A percentile compares a stretch with the other conserved stretches of the same genome.
These are phyloP conservation scores for Nitzschia putrida DNA, from an alignment of 108 stramenopile genomes.

Conservation along the genomic window DNA sequence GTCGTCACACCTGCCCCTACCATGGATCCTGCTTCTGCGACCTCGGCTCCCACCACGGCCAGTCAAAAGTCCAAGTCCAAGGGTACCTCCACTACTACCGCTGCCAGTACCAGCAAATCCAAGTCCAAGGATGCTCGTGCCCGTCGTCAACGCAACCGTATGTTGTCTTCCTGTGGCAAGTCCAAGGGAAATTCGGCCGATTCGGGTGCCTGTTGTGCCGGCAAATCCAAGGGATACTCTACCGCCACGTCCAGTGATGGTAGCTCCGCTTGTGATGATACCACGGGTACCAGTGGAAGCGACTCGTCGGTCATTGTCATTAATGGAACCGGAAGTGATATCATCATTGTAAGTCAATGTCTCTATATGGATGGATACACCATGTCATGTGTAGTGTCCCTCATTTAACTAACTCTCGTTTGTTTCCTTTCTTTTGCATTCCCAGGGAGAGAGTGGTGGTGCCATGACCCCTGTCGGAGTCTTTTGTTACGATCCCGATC, in stretches of 20 bases:
- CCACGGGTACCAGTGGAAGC: background rate
- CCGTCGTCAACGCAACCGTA: background rate
- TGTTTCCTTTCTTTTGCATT: too few relatives aligned
- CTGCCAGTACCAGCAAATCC: background rate
- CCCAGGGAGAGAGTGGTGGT: background rate
- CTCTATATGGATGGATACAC: too few relatives aligned
- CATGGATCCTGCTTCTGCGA: background rate
- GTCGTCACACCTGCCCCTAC: background rate
- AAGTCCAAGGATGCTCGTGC: background rate
- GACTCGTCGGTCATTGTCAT: background rate
- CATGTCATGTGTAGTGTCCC: too few relatives aligned
- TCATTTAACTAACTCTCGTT: too few relatives aligned
- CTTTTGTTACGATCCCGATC: conserved; percentile 1
- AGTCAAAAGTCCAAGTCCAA: background rate
- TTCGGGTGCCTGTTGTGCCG: background rate
- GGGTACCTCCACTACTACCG: background rate
- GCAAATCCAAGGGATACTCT: background rate
- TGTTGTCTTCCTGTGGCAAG: background rate
- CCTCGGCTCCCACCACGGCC: background rate
- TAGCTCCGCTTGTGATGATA: background rate
- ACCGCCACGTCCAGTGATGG: too few relatives aligned
- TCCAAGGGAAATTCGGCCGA: background rate
- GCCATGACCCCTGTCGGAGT: background rate
- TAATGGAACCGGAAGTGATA: background rate
- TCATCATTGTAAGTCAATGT: background rate